A percentile compares a stretch with the other conserved stretches of the same genome.
phyloP scores from a whole-genome alignment of 2,329 filamentous ascomycete genomes.

The Aspergillus aculeatus region DNA sequence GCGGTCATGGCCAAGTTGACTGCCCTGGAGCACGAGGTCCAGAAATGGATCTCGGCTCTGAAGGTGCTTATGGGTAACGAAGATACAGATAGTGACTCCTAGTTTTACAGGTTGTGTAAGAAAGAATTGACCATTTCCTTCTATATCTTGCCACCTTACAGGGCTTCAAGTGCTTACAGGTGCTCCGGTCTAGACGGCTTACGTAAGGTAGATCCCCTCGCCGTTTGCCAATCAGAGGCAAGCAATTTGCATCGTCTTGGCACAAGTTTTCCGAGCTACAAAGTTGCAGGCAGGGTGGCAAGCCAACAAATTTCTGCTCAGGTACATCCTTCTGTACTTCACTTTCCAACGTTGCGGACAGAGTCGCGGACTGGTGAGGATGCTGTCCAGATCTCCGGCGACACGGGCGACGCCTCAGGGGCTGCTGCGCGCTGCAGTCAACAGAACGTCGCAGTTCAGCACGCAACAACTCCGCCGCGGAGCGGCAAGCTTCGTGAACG shows the following conservation, averaged over 20 bases:
- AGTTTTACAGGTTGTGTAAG: background rate
- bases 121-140: no score
- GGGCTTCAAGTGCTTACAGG: no score
- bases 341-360: background rate
- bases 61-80: slow-evolving; percentile 73
- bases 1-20: slow-evolving; percentile 79
- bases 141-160: no score
- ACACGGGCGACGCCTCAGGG: slow-evolving; percentile 29
- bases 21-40: slow-evolving; percentile 71
- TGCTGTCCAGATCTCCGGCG: slow-evolving; percentile 37
- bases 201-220: background rate
- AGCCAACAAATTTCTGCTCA: slow-evolving; percentile 6
- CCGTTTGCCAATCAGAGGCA: slow-evolving; percentile 28
- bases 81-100: slow-evolving; percentile 41
- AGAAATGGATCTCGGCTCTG: slow-evolving; percentile 68
- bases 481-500: slow-evolving; percentile 22
- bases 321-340: slow-evolving; percentile 7
- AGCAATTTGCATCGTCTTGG: slow-evolving; percentile 29
- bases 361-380: slow-evolving; percentile 23
- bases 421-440: slow-evolving; percentile 24
- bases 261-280: slow-evolving; percentile 29
- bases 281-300: slow-evolving; percentile 6
- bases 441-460: slow-evolving; percentile 19
- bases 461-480: slow-evolving; percentile 27
- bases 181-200: background rate